phyloP scores from a whole-genome alignment of 1,139 yeast genomes.

The Pichia sp. region DNA sequence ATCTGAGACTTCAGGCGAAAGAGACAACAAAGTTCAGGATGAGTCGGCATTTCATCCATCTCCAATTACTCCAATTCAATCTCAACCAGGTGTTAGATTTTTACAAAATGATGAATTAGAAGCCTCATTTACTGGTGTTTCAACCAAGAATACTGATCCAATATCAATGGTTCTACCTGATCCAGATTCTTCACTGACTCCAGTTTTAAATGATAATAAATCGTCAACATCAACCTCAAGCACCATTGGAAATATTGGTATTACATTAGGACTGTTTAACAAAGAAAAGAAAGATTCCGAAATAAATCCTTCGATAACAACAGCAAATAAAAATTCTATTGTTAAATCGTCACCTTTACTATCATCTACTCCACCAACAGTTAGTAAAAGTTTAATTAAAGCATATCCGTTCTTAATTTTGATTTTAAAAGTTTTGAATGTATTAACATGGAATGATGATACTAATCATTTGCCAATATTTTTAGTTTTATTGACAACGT shows the following conservation, averaged over 20 bases:
- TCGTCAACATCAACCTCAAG: neutral
- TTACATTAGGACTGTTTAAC: slow-evolving; percentile 7
- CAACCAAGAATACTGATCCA: slow-evolving; percentile 19
- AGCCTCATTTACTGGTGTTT: slow-evolving; percentile 35
- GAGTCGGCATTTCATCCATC: neutral
- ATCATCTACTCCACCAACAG: slow-evolving; percentile 84
- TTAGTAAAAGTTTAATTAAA: slow-evolving; percentile 72
- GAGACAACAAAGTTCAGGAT: too few relatives aligned
- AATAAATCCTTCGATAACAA: neutral
- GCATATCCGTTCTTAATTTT: slow-evolving; percentile 80
- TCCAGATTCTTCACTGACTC: too few relatives aligned
- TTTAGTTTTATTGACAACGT: slow-evolving; percentile 46
- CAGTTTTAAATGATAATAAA: neutral
- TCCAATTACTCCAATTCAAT: slow-evolving; percentile 8
- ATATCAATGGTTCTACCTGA: slow-evolving; percentile 13
- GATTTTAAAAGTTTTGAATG: slow-evolving; percentile 60
- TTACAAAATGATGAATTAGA: slow-evolving; percentile 30
- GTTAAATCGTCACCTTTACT: slow-evolving; percentile 56
- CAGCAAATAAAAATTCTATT: neutral
- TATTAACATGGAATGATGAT: slow-evolving; percentile 88
- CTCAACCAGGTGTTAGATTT: slow-evolving; percentile 22
- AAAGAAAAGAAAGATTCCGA: neutral
- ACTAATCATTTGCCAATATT: slow-evolving; percentile 59
- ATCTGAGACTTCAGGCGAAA: too few relatives aligned
- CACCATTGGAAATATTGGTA: slow-evolving; percentile 8